These are phyloP conservation scores for Dactylonectria estremocensis DNA, from an alignment of 2,329 filamentous ascomycete genomes.

Conservation along the genomic window DNA sequence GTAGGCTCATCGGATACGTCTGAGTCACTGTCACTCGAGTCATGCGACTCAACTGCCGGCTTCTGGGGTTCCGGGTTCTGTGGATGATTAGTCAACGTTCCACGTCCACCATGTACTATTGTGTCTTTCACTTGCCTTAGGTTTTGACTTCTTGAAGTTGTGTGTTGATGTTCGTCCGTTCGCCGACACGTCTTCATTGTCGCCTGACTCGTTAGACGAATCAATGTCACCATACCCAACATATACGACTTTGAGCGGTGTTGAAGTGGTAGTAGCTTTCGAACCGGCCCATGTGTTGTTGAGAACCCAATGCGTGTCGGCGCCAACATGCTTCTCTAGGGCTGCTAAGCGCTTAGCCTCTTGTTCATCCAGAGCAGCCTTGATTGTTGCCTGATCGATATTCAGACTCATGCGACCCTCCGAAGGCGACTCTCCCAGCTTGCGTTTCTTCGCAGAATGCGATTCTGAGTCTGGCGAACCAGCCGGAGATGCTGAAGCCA, in stretches of 20 bases:
- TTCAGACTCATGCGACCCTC: slow-evolving; percentile 55
- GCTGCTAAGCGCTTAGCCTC: slow-evolving; percentile 76
- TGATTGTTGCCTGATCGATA: slow-evolving; percentile 72
- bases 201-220: slow-evolving; percentile 54
- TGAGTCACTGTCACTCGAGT: slow-evolving; percentile 48
- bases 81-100: slow-evolving; percentile 27
- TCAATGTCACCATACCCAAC: slow-evolving; percentile 68
- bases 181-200: slow-evolving; percentile 53
- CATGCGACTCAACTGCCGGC: slow-evolving; percentile 39
- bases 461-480: slow-evolving; percentile 65
- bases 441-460: slow-evolving; percentile 75
- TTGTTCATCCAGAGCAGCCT: slow-evolving; percentile 76
- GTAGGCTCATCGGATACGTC: slow-evolving; percentile 44
- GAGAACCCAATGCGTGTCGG: slow-evolving; percentile 84
- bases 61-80: slow-evolving; percentile 39
- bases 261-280: slow-evolving; percentile 48
- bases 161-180: slow-evolving; percentile 56
- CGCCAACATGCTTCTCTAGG: slow-evolving; percentile 73
- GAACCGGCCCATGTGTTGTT: slow-evolving; percentile 59
- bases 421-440: slow-evolving; percentile 57
- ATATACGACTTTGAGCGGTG: slow-evolving; percentile 72
- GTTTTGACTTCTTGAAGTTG: slow-evolving; percentile 47
- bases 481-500: slow-evolving; percentile 68
- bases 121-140: slow-evolving; percentile 47
- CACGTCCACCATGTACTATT: neutral